phyloP scores from a whole-genome alignment of 75 land plant genomes.

The Pinus tabuliformis region DNA sequence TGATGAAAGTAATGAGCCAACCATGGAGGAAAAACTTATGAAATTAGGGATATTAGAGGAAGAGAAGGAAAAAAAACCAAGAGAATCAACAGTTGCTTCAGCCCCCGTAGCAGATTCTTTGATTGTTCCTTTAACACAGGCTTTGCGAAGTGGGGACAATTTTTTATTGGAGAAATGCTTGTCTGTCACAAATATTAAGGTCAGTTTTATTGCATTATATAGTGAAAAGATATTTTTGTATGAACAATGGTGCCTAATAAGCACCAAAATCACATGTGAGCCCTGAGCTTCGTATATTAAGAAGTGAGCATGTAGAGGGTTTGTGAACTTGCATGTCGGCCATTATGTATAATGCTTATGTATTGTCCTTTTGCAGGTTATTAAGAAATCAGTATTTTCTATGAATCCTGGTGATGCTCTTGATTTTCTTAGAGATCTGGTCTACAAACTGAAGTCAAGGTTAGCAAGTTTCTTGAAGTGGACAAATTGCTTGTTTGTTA shows the following conservation, averaged over 20 bases:
- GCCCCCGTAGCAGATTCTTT: constrained; percentile 18
- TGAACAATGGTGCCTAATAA: too few relatives aligned
- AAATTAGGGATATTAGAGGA: constrained; percentile 26
- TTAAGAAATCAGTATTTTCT: constrained; percentile 23
- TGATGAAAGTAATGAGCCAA: constrained; percentile 22
- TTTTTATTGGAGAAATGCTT: constrained; percentile 29
- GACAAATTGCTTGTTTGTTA: not conserved
- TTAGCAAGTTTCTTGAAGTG: not conserved
- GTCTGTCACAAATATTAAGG: constrained; percentile 14
- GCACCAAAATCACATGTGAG: not conserved
- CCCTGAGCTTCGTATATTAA: not conserved
- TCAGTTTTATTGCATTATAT: not conserved
- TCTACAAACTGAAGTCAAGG: constrained; percentile 27
- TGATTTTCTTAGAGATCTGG: constrained; percentile 16
- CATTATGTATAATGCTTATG: not conserved
- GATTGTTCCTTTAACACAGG: constrained; percentile 33
- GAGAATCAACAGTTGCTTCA: not conserved
- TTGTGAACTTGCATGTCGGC: not conserved
- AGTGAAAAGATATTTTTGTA: not conserved
- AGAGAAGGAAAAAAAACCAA: not conserved
- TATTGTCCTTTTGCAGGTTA: constrained; percentile 6
- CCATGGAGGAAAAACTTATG: constrained; percentile 35
- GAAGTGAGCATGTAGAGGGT: not conserved
- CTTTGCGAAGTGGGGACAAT: constrained; percentile 30
- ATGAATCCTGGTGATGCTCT: constrained; percentile 23